These are phyloP conservation scores for Schizonepeta tenuifolia DNA, from an alignment of 257 asterid genomes.

Conservation along the genomic window DNA sequence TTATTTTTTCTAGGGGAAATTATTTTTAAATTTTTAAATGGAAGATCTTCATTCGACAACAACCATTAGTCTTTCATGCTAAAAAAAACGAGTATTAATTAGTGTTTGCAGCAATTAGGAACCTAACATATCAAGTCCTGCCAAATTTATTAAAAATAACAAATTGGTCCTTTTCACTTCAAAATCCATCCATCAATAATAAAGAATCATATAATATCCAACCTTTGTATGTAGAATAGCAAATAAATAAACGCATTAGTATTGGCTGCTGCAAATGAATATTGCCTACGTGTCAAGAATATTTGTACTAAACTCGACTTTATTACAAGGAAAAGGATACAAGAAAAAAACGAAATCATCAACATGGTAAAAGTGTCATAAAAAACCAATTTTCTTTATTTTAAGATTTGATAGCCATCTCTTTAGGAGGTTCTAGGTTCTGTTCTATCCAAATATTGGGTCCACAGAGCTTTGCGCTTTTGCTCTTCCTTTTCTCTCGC, in stretches of 20 bases:
- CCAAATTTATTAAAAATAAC: neutral
- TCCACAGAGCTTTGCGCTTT: slow-evolving; percentile 53
- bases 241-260: neutral
- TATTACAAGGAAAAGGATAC: neutral
- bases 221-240: neutral
- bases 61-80: no score
- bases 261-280: slow-evolving; percentile 8
- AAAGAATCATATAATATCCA: neutral
- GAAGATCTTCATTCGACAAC: neutral
- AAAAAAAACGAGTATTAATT: no score
- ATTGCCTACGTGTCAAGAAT: slow-evolving; percentile 11
- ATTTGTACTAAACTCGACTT: slow-evolving; percentile 6
- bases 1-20: no score
- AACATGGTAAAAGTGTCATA: neutral
- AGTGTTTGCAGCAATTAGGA: neutral
- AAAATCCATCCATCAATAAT: neutral
- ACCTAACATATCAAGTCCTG: slow-evolving; percentile 1
- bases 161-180: slow-evolving; percentile 6
- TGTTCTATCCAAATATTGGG: slow-evolving; percentile 56
- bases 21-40: no score
- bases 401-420: slow-evolving; percentile 23
- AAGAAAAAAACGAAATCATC: neutral
- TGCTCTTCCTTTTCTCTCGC: slow-evolving; percentile 26
- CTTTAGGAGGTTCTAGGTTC: slow-evolving; percentile 50
- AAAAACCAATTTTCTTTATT: neutral